Evolutionary conservation across 1,284 basidiomycete genomes (phyloP).

Genomic region (Salmacisia buchloeana): DNA sequence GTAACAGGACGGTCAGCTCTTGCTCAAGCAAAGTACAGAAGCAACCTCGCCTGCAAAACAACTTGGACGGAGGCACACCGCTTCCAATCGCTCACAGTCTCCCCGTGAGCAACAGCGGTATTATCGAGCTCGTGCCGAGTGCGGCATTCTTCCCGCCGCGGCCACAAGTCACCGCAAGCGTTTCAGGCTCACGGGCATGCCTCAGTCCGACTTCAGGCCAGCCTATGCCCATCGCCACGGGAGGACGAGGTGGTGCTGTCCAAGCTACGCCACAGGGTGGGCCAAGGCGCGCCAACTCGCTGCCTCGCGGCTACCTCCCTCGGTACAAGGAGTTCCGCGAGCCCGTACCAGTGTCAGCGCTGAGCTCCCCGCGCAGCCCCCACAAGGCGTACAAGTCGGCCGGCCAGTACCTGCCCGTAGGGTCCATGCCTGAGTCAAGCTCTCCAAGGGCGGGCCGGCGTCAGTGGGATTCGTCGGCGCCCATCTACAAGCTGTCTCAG

Average conservation of each 20-base stretch:
- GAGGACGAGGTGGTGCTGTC: neutral
- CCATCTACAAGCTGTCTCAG: neutral
- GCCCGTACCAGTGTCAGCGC: neutral
- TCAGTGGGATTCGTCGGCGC: no score
- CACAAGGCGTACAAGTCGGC: neutral
- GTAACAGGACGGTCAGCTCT: neutral
- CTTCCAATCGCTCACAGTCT: neutral
- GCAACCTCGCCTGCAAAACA: no score
- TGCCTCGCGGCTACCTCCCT: neutral
- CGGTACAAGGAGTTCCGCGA: slow-evolving; percentile 7
- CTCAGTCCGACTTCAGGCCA: no score
- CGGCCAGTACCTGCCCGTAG: no score
- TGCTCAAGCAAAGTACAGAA: neutral
- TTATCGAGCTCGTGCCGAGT: neutral
- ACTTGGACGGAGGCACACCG: no score
- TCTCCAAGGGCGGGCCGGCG: no score
- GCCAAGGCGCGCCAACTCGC: neutral
- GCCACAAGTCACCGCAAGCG: no score
- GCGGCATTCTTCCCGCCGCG: neutral
- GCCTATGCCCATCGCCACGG: no score
- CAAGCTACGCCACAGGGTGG: neutral
- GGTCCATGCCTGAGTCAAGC: no score
- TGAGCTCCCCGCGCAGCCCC: neutral
- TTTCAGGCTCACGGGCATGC: no score
- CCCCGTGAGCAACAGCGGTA: neutral